phyloP scores from a whole-genome alignment of 2,329 filamentous ascomycete species.

The Aspergillus jensenii region DNA sequence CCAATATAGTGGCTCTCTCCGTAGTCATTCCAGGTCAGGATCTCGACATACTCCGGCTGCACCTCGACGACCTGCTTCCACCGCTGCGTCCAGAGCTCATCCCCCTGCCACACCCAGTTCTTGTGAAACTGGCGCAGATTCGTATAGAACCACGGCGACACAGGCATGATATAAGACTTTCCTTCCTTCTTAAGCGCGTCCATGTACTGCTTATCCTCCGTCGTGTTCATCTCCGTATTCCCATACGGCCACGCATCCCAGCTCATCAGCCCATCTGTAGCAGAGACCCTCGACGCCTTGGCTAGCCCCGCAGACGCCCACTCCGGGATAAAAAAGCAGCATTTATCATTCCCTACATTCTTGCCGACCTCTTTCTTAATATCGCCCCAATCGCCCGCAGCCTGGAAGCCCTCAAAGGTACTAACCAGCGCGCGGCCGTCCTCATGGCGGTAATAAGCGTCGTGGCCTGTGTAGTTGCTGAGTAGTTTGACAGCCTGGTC shows the following conservation, averaged over 20 bases:
- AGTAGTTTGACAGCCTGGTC: slow-evolving; percentile 27
- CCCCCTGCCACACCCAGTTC: slow-evolving; percentile 64
- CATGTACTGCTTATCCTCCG: slow-evolving; percentile 43
- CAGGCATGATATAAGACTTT: slow-evolving; percentile 54
- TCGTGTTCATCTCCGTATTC: slow-evolving; percentile 36
- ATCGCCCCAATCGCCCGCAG: slow-evolving; percentile 43
- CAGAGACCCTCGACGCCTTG: slow-evolving; percentile 18
- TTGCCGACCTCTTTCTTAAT: slow-evolving; percentile 40
- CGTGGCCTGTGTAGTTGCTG: slow-evolving; percentile 23
- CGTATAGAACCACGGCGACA: slow-evolving; percentile 59
- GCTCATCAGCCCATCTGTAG: slow-evolving; percentile 40
- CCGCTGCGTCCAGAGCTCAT: slow-evolving; percentile 60
- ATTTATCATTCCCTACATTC: background rate
- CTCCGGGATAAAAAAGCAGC: slow-evolving; percentile 48
- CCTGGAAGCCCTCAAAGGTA: slow-evolving; percentile 47
- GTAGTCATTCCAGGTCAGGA: slow-evolving; percentile 63
- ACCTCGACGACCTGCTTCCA: slow-evolving; percentile 57
- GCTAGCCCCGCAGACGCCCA: slow-evolving; percentile 37
- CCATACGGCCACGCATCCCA: slow-evolving; percentile 47
- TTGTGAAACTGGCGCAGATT: slow-evolving; percentile 57
- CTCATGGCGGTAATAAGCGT: slow-evolving; percentile 28
- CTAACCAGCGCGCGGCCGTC: slow-evolving; percentile 37
- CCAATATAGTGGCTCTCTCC: slow-evolving; percentile 62
- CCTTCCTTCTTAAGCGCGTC: slow-evolving; percentile 20
- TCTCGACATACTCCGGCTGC: slow-evolving; percentile 54